Conservation (phyloP, 129 eudicot species). For the Artemisia tridentata region DNA sequence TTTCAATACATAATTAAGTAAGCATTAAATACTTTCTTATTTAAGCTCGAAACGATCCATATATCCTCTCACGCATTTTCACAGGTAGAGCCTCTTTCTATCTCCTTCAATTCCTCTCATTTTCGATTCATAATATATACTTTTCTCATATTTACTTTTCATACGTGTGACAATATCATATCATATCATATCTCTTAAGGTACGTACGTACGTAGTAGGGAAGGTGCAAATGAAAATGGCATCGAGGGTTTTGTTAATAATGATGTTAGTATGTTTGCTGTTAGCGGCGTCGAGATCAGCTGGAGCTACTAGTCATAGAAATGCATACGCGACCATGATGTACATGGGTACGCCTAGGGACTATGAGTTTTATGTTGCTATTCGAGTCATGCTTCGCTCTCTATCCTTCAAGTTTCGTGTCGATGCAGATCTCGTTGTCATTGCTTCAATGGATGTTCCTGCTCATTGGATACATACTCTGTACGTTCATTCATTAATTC, state of each 20-base stretch:
- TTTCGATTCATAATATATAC: too few species aligned
- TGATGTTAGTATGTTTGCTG: background rate
- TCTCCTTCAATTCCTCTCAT: too few species aligned
- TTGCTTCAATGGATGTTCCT: constrained; percentile 90
- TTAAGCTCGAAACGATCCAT: too few species aligned
- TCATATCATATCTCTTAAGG: too few species aligned
- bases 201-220: too few species aligned
- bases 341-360: constrained; percentile 95
- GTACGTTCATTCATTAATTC: constrained; percentile 37
- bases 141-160: too few species aligned
- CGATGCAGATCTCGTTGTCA: constrained; percentile 88
- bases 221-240: background rate
- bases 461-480: constrained; percentile 61
- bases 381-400: constrained; percentile 78
- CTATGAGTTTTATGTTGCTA: constrained; percentile 85
- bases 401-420: constrained; percentile 43
- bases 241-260: background rate
- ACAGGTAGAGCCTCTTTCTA: too few species aligned
- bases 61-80: too few species aligned
- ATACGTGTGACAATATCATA: too few species aligned
- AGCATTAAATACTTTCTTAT: too few species aligned
- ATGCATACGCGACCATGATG: constrained; percentile 96
- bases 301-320: background rate
- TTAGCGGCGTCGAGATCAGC: background rate
- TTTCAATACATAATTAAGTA: too few species aligned